phyloP scores from a whole-genome alignment of 1,284 basidiomycete species.

The Pascua guehoae region DNA sequence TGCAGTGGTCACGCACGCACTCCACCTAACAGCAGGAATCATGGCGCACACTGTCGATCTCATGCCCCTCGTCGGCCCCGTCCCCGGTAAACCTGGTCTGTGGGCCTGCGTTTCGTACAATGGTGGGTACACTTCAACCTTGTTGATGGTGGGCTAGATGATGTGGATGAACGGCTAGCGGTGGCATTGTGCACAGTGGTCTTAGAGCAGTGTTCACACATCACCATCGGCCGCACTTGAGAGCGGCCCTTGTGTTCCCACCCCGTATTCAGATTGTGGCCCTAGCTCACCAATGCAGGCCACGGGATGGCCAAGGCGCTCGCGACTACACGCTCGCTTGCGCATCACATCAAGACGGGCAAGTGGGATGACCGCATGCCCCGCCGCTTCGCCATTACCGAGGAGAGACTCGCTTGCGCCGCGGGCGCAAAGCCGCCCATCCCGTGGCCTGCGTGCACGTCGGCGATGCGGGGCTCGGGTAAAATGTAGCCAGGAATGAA shows the following conservation, averaged over 20 bases:
- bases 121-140: too few relatives aligned
- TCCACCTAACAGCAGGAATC: conserved; percentile 1
- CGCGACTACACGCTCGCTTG: conserved; percentile 18
- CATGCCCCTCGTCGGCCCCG: conserved; percentile 24
- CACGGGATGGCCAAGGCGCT: conserved; percentile 25
- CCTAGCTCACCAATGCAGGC: background rate
- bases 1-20: too few relatives aligned
- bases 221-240: background rate
- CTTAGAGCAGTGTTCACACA: background rate
- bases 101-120: conserved; percentile 9
- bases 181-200: background rate
- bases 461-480: too few relatives aligned
- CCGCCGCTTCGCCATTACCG: background rate
- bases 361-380: conserved; percentile 18
- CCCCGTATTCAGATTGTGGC: background rate
- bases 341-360: conserved; percentile 14
- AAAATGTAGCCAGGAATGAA: too few relatives aligned
- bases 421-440: too few relatives aligned
- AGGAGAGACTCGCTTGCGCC: background rate
- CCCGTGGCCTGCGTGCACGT: too few relatives aligned
- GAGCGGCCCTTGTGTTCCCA: background rate
- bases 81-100: conserved; percentile 22
- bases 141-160: background rate
- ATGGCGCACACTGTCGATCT: conserved; percentile 25
- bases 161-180: background rate